Evolutionary conservation across 306 rosid genomes (phyloP).

Genomic region (Luffa aegyptiaca): DNA sequence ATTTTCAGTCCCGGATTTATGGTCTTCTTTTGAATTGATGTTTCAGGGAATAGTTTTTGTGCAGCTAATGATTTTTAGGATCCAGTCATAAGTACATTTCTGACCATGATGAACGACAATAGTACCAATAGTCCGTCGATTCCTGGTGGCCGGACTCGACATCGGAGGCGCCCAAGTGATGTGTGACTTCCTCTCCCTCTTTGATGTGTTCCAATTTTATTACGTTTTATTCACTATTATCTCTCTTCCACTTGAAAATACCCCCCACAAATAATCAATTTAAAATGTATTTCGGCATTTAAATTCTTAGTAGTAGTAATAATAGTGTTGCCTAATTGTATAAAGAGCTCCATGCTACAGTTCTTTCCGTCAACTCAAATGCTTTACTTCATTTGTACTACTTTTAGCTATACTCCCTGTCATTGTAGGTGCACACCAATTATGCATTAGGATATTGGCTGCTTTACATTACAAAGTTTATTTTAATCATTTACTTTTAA

Average conservation of each 20-base stretch:
- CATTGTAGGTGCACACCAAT: background rate
- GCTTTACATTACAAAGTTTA: background rate
- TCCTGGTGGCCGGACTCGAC: conserved; percentile 14
- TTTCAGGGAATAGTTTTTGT: conserved; percentile 2
- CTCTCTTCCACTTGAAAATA: background rate
- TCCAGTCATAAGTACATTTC: background rate
- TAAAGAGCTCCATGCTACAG: background rate
- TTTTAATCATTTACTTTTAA: background rate
- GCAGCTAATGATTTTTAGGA: conserved; percentile 1
- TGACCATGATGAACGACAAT: conserved; percentile 10
- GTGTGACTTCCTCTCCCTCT: conserved; percentile 7
- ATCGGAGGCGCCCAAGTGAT: conserved; percentile 15
- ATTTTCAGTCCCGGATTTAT: background rate
- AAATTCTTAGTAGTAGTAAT: background rate
- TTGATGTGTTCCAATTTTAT: conserved; percentile 14
- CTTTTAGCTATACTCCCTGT: background rate
- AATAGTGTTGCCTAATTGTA: background rate
- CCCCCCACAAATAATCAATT: background rate
- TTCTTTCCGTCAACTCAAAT: background rate
- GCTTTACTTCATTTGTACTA: background rate
- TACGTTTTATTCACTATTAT: background rate
- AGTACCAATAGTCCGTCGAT: conserved; percentile 6
- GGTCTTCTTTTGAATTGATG: background rate
- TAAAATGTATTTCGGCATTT: background rate
- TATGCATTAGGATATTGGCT: background rate